Base-by-base conservation (phyloP, 139 green algal species). In the Volvox reticuliferus region DNA sequence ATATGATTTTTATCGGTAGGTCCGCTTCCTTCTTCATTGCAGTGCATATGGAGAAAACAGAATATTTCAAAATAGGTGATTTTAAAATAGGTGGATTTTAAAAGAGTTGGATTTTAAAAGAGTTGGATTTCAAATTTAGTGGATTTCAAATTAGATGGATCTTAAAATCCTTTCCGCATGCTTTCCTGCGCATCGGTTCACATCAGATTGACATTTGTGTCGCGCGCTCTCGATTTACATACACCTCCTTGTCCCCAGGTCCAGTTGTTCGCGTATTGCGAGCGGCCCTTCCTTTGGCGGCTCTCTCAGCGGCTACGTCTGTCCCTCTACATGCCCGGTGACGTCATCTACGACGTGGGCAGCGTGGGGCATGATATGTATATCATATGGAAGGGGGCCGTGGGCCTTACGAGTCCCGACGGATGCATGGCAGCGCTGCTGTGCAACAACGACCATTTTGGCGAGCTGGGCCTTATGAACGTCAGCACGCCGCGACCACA, bases 341-440 rank as follows among this genome's bases (percentile, higher is more conserved):
- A 75, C 73, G 9, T 63, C 19, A 75, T 90, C 20, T 90, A 90
- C 86, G 73, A 83, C 19, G n/a, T 76, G 12, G 86, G 50, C 50
- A 76, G 30, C 21, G 86, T 90, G 30, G 86, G 71, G 0, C 86
- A 90, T 55, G 73, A 90, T 5, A 90, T 90, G 86, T 90, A 84
- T 44, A 55, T 84, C 20, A 36, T 90, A 17, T 90, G 86, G 73
- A 90, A 75, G 86, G 86, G 86, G 18, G 71, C 73, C 1, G 73
- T 90, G 71, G 86, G 2, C 44, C 86, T 90, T 3, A n/a, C 83
- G 19, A n/a, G 6, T 12, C 50, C n/a, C 0, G 50, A 76, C n/a
- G 86, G 86, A 1, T 22, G 20, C 30, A 76, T 76, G 32, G 20
- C n/a, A 1, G 71, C 86, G 86, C 86, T 90, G 73, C 30, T 90